Percentiles rank a stretch among this genome's conserved stretches.
Conservation (phyloP, 257 asterid genomes). For the Solanum pinnatisectum region DNA sequence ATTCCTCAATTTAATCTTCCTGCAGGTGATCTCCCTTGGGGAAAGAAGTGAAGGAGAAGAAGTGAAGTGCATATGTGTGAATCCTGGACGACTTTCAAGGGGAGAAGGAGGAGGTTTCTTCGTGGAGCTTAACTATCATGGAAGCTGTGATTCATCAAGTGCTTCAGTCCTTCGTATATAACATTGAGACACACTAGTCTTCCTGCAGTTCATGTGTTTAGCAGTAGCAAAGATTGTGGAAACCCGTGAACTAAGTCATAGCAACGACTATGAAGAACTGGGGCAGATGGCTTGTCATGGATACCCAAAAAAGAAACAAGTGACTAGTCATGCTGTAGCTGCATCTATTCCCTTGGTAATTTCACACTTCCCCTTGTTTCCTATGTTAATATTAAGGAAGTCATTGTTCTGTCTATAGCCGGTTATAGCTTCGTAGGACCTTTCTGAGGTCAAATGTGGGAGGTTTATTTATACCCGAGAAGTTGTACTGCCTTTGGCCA, state of each 20-base stretch:
- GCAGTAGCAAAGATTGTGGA: neutral
- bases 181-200: neutral
- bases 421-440: neutral
- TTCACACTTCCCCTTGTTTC: neutral
- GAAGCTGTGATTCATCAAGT: slow-evolving; percentile 44
- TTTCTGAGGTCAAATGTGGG: neutral
- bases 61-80: slow-evolving; percentile 65
- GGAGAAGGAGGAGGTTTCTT: slow-evolving; percentile 99
- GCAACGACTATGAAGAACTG: neutral
- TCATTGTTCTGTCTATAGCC: neutral
- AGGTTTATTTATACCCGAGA: neutral
- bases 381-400: neutral
- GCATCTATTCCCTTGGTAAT: neutral
- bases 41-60: slow-evolving; percentile 50
- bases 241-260: neutral
- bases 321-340: neutral
- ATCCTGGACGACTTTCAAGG: slow-evolving; percentile 90
- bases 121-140: slow-evolving; percentile 65
- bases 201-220: neutral
- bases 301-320: neutral
- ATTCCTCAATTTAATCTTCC: neutral
- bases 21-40: slow-evolving; percentile 54
- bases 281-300: neutral
- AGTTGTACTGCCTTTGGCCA: neutral
- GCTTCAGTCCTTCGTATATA: slow-evolving; percentile 80